Conservation (phyloP, 495 filamentous ascomycete genomes). For the Bacidia rubella region DNA sequence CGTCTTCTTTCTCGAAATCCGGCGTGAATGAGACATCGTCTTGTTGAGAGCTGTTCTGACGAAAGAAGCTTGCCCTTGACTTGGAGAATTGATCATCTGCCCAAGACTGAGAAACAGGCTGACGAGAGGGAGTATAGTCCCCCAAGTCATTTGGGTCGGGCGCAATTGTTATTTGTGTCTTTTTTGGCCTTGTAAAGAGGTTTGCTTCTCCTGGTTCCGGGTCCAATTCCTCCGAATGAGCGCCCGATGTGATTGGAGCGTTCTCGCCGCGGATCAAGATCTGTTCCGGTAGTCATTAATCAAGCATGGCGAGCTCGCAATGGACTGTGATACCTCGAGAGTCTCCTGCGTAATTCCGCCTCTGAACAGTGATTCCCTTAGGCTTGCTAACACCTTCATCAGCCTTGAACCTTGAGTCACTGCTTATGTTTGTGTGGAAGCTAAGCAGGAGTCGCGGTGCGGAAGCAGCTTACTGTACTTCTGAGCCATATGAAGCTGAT, state of each 20-base stretch:
- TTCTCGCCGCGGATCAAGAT: slow-evolving; percentile 38
- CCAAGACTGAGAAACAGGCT: slow-evolving; percentile 4
- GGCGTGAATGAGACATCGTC: slow-evolving; percentile 25
- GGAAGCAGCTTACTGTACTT: slow-evolving; percentile 26
- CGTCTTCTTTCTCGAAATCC: slow-evolving; percentile 31
- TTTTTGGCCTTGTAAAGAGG: background rate
- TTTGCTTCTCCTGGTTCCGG: slow-evolving; percentile 16
- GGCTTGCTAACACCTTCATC: slow-evolving; percentile 33
- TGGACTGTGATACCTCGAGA: slow-evolving; percentile 38
- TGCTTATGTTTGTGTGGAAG: background rate
- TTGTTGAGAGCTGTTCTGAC: slow-evolving; percentile 17
- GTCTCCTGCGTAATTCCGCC: slow-evolving; percentile 49
- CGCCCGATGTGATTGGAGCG: slow-evolving; percentile 12
- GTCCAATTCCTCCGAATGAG: slow-evolving; percentile 12
- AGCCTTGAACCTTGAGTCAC: background rate
- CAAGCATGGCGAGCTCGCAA: no score
- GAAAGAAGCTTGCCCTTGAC: background rate
- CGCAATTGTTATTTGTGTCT: slow-evolving; percentile 1
- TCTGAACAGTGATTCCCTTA: slow-evolving; percentile 46
- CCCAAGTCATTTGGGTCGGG: background rate
- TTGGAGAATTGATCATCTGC: slow-evolving; percentile 10
- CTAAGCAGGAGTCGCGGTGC: background rate
- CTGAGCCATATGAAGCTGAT: slow-evolving; percentile 32
- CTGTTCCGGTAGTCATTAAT: slow-evolving; percentile 27
- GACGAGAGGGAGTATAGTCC: background rate